phyloP scores from a whole-genome alignment of 225 moss, liverwort and hornwort species.

The Pseudisothecium myosuroides region DNA sequence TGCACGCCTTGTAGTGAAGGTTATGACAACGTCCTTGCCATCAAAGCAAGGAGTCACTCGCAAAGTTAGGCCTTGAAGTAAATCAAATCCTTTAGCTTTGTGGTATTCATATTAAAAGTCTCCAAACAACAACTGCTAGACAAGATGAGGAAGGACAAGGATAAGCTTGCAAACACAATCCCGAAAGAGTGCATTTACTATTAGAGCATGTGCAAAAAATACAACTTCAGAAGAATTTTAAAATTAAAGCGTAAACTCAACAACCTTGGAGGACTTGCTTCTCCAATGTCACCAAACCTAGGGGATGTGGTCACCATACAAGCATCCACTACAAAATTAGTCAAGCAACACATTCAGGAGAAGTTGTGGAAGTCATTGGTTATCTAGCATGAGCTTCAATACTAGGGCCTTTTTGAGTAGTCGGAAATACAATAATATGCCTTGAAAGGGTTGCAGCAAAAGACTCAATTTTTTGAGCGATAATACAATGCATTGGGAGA shows the following conservation, averaged over 20 bases:
- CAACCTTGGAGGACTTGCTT: background rate
- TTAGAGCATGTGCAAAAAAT: background rate
- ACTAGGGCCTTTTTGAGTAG: background rate
- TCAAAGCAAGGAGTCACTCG: background rate
- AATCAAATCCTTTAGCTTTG: background rate
- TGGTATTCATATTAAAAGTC: background rate
- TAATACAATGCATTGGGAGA: background rate
- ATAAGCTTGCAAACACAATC: background rate
- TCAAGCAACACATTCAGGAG: background rate
- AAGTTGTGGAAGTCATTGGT: background rate
- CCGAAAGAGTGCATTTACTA: background rate
- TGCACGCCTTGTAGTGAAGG: background rate
- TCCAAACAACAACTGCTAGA: background rate
- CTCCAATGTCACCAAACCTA: background rate
- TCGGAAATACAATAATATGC: background rate
- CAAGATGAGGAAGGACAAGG: background rate
- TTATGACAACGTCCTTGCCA: fast-evolving
- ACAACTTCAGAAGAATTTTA: background rate
- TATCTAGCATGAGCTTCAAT: background rate
- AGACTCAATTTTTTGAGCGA: background rate
- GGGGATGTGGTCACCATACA: background rate
- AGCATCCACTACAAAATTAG: background rate
- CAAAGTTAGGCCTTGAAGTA: background rate
- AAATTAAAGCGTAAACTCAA: background rate
- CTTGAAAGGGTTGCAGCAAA: background rate